Evolutionary conservation across 2,329 filamentous ascomycete species (phyloP).

Genomic region (Trichoderma semiorbis): DNA sequence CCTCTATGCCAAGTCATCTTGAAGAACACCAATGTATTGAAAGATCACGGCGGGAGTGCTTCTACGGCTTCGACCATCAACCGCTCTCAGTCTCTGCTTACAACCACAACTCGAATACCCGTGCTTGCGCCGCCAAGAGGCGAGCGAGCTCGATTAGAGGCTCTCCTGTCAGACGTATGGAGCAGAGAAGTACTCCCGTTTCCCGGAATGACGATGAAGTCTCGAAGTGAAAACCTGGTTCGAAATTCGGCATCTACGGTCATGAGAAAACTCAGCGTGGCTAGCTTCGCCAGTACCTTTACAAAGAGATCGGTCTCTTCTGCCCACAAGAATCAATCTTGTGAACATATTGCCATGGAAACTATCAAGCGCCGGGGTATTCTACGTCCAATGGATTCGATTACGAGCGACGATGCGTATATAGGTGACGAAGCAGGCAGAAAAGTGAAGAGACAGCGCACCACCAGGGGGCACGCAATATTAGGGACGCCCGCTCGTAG

Average conservation of each 20-base stretch:
- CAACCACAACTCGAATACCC: slow-evolving; percentile 61
- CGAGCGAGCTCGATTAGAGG: slow-evolving; percentile 75
- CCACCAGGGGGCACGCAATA: not conserved
- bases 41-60: slow-evolving; percentile 45
- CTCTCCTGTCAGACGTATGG: slow-evolving; percentile 74
- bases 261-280: slow-evolving; percentile 83
- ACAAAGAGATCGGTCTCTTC: slow-evolving; percentile 65
- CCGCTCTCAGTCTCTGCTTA: slow-evolving; percentile 75
- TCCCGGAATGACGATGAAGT: slow-evolving; percentile 69
- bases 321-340: slow-evolving; percentile 22
- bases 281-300: slow-evolving; percentile 74
- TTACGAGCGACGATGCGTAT: not conserved
- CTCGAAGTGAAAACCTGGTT: slow-evolving; percentile 67
- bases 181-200: slow-evolving; percentile 76
- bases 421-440: slow-evolving; percentile 1
- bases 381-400: not conserved
- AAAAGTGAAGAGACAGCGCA: slow-evolving; percentile 14
- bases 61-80: slow-evolving; percentile 56
- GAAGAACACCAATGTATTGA: slow-evolving; percentile 74
- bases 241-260: slow-evolving; percentile 78
- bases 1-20: slow-evolving; percentile 75
- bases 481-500: not conserved
- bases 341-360: not conserved
- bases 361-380: slow-evolving; percentile 9
- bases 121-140: slow-evolving; percentile 70